Evolutionary conservation across 345 rosid genomes (phyloP).

Genomic region (Populus deltoides): DNA sequence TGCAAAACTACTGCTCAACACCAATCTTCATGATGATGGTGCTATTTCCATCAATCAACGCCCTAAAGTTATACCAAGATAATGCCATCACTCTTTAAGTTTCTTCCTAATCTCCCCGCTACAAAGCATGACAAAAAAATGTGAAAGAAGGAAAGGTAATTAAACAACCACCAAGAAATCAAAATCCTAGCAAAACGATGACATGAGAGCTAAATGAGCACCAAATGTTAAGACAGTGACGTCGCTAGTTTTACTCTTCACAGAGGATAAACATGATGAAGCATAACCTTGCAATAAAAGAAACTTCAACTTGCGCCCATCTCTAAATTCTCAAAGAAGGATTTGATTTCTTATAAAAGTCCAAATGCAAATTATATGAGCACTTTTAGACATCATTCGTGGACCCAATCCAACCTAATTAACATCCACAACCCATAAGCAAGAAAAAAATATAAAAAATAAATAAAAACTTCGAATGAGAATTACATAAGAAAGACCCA

Average conservation of each 20-base stretch:
- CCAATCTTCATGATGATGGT: background rate
- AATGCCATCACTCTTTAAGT: background rate
- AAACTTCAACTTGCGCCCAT: background rate
- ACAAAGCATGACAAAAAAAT: background rate
- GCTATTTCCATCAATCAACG: background rate
- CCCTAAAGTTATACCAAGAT: background rate
- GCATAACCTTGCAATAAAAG: background rate
- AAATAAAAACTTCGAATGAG: background rate
- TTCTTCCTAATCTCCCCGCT: background rate
- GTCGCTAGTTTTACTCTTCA: background rate
- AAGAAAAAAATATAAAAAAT: background rate
- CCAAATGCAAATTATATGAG: background rate
- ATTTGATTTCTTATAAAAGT: background rate
- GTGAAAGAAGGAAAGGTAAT: background rate
- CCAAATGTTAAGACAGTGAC: background rate
- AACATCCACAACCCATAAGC: background rate
- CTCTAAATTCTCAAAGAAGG: background rate
- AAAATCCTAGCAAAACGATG: background rate
- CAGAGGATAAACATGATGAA: background rate
- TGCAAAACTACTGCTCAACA: background rate
- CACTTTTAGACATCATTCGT: background rate
- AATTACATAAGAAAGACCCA: slow-evolving; percentile 9
- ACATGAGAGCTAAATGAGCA: background rate
- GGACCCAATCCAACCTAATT: background rate
- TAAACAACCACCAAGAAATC: background rate